These are phyloP conservation scores for Turnera subulata DNA, from an alignment of 345 rosid genomes.

Conservation along the genomic window DNA sequence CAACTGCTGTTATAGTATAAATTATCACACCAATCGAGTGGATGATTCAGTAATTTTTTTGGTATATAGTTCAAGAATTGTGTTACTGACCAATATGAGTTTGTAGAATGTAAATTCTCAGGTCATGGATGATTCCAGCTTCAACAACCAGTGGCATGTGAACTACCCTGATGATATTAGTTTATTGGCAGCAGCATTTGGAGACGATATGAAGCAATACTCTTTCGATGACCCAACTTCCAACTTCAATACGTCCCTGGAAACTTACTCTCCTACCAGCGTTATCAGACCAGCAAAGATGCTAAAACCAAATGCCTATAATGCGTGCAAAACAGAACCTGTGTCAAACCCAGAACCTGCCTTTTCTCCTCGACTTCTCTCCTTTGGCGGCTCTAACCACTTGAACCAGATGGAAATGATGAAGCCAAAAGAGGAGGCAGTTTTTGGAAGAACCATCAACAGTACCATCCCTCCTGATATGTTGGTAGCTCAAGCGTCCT, in stretches of 20 bases:
- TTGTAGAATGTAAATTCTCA: constrained; percentile 2
- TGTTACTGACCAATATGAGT: not conserved
- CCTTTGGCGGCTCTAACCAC: constrained; percentile 25
- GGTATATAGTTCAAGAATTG: not conserved
- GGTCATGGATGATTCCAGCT: constrained; percentile 50
- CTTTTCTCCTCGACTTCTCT: constrained; percentile 25
- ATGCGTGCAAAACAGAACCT: constrained; percentile 20
- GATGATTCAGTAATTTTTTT: not conserved
- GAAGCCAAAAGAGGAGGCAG: constrained; percentile 45
- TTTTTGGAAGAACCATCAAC: constrained; percentile 16
- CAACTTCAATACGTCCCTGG: constrained; percentile 20
- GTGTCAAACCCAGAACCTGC: constrained; percentile 23
- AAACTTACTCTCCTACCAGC: constrained; percentile 2
- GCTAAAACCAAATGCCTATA: constrained; percentile 34
- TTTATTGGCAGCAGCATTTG: constrained; percentile 38
- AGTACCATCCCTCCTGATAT: constrained; percentile 20
- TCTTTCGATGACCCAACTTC: constrained; percentile 16
- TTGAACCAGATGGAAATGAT: constrained; percentile 27
- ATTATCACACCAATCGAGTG: not conserved
- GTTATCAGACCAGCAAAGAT: constrained; percentile 38
- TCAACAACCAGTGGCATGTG: constrained; percentile 47
- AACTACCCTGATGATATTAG: constrained; percentile 38
- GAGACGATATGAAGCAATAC: constrained; percentile 31
- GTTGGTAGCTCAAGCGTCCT: constrained; percentile 26
- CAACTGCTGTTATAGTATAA: not conserved